Evolutionary conservation across 441 rosid species (phyloP), one percentile per base, ranked within the genome.

Genomic region (Viola pubescens): DNA sequence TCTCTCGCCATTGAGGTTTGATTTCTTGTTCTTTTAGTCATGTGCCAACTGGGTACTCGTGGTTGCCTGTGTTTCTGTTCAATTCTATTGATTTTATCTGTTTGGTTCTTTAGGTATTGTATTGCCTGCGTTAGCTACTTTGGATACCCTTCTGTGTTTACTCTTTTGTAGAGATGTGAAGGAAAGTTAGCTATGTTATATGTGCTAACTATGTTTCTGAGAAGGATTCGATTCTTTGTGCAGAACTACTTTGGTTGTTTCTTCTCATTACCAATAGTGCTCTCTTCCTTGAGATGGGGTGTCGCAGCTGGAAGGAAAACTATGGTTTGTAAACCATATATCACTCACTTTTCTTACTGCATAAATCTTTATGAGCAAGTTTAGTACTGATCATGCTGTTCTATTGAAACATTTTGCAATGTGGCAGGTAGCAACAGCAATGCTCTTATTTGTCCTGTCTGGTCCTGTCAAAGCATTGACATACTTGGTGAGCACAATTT

Each of bases 191-290:
- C 9, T 48, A 7, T 4, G 2, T 0, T 59, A 6, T 40, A 52
- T 6, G 14, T 56, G 2, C 3, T 10, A 26, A 26, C 34, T 10
- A 5, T 38, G 60, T 41, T 48, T 37, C 48, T 47, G 9, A 69
- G 38, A 60, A 6, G 14, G 6, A 38, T 53, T 62, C 26, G 45
- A 5, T 9, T 46, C 1, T 61, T 26, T 61, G 56, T 9, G 48
- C 90, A 92, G 97, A 89, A 84, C 75, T 89, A 87, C 82, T 89
- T 92, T 59, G 98, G 98, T 39, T 87, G 98, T 63, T 89, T 92
- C 72, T 92, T 89, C 70, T 71, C 89, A 6, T 65, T 89, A 77
- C 95, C 97, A 3, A 78, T 84, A n/a, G 97, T 89, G 61, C 71
- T 89, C 59, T 77, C 97, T 57, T 86, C 88, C 0, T 70, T 86